phyloP scores from a whole-genome alignment of 495 filamentous ascomycete species.

The Chaetomium fimeti region DNA sequence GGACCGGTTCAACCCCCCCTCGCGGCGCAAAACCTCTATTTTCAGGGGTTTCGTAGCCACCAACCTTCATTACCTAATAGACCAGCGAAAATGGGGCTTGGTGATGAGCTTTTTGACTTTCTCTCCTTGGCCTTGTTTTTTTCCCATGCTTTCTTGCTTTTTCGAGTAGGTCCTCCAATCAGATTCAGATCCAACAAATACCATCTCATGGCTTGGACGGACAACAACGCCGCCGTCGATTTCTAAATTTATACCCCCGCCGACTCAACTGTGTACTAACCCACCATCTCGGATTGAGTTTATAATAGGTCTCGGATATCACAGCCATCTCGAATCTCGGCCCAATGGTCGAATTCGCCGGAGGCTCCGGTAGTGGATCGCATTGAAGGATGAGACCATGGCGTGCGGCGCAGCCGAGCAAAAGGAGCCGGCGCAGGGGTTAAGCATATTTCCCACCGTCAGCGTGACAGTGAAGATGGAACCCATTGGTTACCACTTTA shows the following conservation, averaged over 20 bases:
- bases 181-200: too few relatives aligned
- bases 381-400: conserved; percentile 1
- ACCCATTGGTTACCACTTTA: background rate
- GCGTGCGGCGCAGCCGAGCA: conserved; percentile 1
- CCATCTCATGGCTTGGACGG: too few relatives aligned
- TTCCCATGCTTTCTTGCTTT: too few relatives aligned
- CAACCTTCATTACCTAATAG: background rate
- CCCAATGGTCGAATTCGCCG: background rate
- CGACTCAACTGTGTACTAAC: too few relatives aligned
- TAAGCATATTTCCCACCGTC: background rate
- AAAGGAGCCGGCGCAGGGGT: conserved; percentile 1
- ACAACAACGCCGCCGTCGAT: too few relatives aligned
- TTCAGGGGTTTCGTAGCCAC: background rate
- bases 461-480: background rate
- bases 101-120: background rate
- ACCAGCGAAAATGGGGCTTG: conserved; percentile 4
- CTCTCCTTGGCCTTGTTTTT: background rate
- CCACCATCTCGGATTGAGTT: too few relatives aligned
- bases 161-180: too few relatives aligned
- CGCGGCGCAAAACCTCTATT: background rate
- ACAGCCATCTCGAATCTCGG: background rate
- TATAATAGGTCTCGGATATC: too few relatives aligned
- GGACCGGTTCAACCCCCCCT: background rate
- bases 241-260: too few relatives aligned
- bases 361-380: background rate